Percentiles rank a stretch among this genome's conserved stretches.
These are phyloP conservation scores for Aristolochia fimbriata DNA, from an alignment of 164 flowering plant genomes.

Conservation along the genomic window DNA sequence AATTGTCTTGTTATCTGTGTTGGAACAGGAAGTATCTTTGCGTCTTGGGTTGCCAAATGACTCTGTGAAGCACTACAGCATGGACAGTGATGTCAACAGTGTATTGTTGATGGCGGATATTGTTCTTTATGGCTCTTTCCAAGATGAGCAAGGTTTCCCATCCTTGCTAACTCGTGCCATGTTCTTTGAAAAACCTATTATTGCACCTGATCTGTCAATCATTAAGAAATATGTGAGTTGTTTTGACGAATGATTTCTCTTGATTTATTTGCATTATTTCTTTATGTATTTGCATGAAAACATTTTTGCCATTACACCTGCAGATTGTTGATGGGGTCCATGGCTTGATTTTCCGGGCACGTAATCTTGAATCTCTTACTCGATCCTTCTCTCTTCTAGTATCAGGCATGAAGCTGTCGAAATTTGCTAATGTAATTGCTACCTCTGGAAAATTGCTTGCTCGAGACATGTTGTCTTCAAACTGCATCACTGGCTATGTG, in stretches of 20 bases:
- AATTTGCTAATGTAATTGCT: constrained; percentile 50
- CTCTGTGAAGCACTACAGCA: constrained; percentile 66
- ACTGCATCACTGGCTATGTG: constrained; percentile 68
- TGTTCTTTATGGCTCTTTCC: constrained; percentile 80
- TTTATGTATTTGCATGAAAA: background rate
- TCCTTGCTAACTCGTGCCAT: constrained; percentile 75
- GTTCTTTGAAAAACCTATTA: constrained; percentile 71
- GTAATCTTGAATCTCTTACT: constrained; percentile 54
- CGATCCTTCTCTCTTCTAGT: constrained; percentile 61
- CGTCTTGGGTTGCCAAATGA: constrained; percentile 56
- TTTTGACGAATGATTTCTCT: background rate
- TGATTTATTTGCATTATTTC: background rate
- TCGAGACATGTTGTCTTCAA: constrained; percentile 72
- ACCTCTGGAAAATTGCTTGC: constrained; percentile 69
- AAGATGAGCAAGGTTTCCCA: constrained; percentile 85
- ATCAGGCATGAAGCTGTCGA: constrained; percentile 55
- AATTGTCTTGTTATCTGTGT: background rate
- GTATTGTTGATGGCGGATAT: constrained; percentile 72
- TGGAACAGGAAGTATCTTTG: constrained; percentile 57
- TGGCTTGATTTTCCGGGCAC: constrained; percentile 49
- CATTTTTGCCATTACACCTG: background rate
- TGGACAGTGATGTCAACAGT: constrained; percentile 56
- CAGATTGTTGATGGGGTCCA: constrained; percentile 81
- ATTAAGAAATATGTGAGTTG: constrained; percentile 69
- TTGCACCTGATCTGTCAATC: constrained; percentile 69